Evolutionary conservation across 176 grass and related monocot genomes (phyloP), one percentile per base, ranked within the genome.

Genomic region (Paspalum vaginatum): DNA sequence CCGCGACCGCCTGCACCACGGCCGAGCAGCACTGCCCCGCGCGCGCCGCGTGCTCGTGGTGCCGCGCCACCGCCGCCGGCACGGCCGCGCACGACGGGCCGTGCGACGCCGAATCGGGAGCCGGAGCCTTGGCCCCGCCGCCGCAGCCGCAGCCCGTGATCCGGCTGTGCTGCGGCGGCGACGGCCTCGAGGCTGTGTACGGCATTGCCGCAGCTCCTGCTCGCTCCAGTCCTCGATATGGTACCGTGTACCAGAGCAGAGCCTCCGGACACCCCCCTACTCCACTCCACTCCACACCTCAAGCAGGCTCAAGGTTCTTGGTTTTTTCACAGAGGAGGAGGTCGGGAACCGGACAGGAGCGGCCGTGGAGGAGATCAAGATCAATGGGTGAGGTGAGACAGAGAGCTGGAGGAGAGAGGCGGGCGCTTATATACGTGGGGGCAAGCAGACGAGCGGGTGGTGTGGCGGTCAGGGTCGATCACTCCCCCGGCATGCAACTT

Each of bases 11-110:
- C 77, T 95, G 93, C 68, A 90, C 86, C 77, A 91, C 83, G 17
- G 88, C 89, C 4, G 93, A 92, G 81, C 93, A 91, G 85, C 93
- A 92, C 83, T 92, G 93, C 47, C 85, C 85, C 18, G 69, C 22
- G 6, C 82, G 74, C 50, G 70, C 75, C 47, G 62, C 57, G 79
- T 80, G 82, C 56, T 88, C 86, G 54, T 91, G 87, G 70, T 94
- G 86, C 60, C 84, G 61, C 66, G 83, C 82, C 50, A 91, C 91
- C 61, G 85, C 91, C n/a, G 4, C 72, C 44, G 90, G 93, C 39
- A 88, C 82, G 37, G 73, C 74, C 47, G 55, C 68, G 64, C 82
- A 87, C 72, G 84, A 79, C 62, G 84, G 73, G 22, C 77, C 81
- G 83, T 84, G 86, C 25, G 50, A 53, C 74, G 27, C 43, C 18